Percentiles rank a stretch among this genome's conserved stretches.
These are phyloP conservation scores for Tetradesmus lagerheimii DNA, from an alignment of 139 green algal species.

Conservation along the genomic window DNA sequence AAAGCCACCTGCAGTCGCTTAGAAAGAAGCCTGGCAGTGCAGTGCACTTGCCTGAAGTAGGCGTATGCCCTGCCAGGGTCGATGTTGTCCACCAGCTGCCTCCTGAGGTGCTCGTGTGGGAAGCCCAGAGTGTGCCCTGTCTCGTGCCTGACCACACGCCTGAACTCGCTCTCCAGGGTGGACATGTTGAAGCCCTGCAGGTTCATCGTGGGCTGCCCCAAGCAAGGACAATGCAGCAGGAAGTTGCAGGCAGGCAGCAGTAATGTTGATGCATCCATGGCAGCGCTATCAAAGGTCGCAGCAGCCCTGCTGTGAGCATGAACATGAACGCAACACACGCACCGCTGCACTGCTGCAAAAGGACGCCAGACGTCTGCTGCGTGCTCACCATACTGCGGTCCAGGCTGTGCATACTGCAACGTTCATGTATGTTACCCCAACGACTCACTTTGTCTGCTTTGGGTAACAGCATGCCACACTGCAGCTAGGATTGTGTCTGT, in stretches of 20 bases:
- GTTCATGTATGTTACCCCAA: neutral
- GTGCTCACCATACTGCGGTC: neutral
- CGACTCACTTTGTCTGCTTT: neutral
- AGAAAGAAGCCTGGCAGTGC: neutral
- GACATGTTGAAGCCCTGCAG: slow-evolving; percentile 12
- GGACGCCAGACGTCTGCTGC: neutral
- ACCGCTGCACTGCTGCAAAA: neutral
- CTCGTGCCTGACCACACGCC: neutral
- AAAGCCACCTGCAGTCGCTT: neutral
- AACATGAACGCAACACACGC: neutral
- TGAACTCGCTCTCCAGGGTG: neutral
- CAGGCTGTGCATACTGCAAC: neutral
- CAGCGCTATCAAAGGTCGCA: neutral
- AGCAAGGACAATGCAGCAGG: neutral
- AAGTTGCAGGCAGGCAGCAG: neutral
- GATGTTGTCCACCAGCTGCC: neutral
- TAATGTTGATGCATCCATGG: no score
- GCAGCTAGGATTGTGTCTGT: no score
- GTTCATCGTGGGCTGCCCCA: neutral
- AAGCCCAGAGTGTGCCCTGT: slow-evolving; percentile 27
- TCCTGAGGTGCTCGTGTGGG: slow-evolving; percentile 1
- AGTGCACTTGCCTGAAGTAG: neutral
- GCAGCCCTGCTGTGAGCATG: neutral
- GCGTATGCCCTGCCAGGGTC: neutral
- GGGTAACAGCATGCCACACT: neutral